phyloP scores from a whole-genome alignment of 176 grass and related monocot species.

The Bonia amplexicaulis region DNA sequence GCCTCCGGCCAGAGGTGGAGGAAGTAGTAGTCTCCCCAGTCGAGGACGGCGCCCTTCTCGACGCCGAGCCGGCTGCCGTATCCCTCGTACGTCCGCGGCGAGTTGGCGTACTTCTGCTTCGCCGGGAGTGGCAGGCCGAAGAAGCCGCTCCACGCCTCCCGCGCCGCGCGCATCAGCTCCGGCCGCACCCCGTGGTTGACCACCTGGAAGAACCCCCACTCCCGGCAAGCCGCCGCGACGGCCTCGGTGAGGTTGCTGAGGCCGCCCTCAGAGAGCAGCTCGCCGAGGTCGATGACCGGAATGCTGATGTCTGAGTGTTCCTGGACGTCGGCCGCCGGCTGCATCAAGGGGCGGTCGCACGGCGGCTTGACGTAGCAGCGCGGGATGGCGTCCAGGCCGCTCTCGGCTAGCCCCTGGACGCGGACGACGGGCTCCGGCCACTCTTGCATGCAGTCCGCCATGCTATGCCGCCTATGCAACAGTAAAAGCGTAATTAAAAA shows the following conservation, averaged over 20 bases:
- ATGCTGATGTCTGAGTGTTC: constrained; percentile 26
- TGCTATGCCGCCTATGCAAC: neutral
- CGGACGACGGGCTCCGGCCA: constrained; percentile 77
- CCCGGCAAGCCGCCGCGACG: constrained; percentile 52
- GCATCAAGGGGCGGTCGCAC: constrained; percentile 42
- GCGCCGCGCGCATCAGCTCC: constrained; percentile 47
- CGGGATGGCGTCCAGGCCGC: constrained; percentile 57
- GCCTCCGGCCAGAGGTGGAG: constrained; percentile 58
- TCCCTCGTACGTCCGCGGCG: constrained; percentile 74
- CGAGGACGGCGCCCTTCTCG: constrained; percentile 71
- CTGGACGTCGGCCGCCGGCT: neutral
- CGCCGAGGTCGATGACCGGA: constrained; percentile 64
- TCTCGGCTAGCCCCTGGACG: constrained; percentile 76
- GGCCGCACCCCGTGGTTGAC: constrained; percentile 71
- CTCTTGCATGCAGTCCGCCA: constrained; percentile 52
- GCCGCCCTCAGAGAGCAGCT: constrained; percentile 18
- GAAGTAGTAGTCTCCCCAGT: constrained; percentile 96
- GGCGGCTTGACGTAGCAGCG: constrained; percentile 64
- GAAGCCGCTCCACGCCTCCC: constrained; percentile 68
- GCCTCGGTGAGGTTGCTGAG: constrained; percentile 25
- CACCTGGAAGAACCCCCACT: constrained; percentile 90
- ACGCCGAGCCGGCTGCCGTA: constrained; percentile 87
- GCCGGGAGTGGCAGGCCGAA: constrained; percentile 51
- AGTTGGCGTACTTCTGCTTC: constrained; percentile 72
- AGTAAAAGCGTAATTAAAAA: neutral